Evolutionary conservation across 306 rosid genomes (phyloP), one percentile per base, ranked within the genome.

Genomic region (Medicago arabica): DNA sequence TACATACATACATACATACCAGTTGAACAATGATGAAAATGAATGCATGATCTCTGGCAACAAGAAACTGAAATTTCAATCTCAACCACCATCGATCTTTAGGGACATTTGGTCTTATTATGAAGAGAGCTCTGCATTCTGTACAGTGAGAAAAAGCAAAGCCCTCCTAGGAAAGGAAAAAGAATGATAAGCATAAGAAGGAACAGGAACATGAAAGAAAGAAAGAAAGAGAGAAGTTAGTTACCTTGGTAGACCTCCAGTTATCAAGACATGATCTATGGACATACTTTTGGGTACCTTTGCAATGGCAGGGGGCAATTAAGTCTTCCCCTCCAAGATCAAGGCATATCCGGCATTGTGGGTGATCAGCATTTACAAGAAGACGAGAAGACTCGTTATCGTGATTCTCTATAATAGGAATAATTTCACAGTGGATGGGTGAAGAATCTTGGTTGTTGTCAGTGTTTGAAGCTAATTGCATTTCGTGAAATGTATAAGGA

Each of bases 121-220:
- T 80, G 83, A 95, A 95, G 83, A 87, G 62, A 61, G 96, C 99
- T 81, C 93, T 87, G 86, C 99, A 95, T 75, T 95, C 99, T 67
- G 99, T 92, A 89, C 99, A 95, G 82, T 92, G 97, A 76, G 97
- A 89, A 84, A 95, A 95, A 77, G 99, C 97, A 84, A 91, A 91
- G 67, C 99, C 99, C 89, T 95, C 99, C 97, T 94, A 83, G 70
- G 43, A 82, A 75, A 46, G 69, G 68, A 13, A 57, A 19, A 72
- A 55, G 72, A 46, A 70, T 64, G 76, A 69, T 54, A 71, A 43
- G 57, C 39, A 68, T 57, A 77, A 66, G n/a, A n/a, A n/a, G n/a
- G n/a, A n/a, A n/a, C n/a, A n/a, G 41, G 59, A 49, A 5, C 5
- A 65, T 46, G 43, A 38, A 25, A 1, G 28, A 25, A 1, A 74